A percentile compares a stretch with the other conserved stretches of the same genome.
phyloP scores from a whole-genome alignment of 192 early-diverging fungal species.

The Coemansia biformis region DNA sequence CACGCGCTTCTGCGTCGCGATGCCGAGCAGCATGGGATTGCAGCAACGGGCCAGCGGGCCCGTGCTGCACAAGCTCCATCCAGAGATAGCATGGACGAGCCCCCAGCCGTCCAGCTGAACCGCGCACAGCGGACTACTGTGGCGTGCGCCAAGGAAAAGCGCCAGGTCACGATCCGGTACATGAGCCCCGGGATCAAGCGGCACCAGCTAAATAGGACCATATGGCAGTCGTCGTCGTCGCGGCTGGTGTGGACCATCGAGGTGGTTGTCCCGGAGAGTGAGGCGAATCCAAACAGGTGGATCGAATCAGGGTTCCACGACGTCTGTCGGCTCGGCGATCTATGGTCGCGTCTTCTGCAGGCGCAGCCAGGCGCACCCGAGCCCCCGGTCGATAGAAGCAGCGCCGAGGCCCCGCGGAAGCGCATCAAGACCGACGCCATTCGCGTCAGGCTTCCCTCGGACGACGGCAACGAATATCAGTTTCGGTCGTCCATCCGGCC shows the following conservation, averaged over 20 bases:
- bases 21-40: slow-evolving; percentile 19
- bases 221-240: slow-evolving; percentile 23
- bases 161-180: slow-evolving; percentile 25
- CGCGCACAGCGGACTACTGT: slow-evolving; percentile 16
- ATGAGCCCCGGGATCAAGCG: slow-evolving; percentile 39
- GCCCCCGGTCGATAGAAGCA: background rate
- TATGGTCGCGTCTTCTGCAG: slow-evolving; percentile 23
- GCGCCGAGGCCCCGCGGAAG: slow-evolving; percentile 4
- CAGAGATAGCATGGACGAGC: slow-evolving; percentile 1
- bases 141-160: slow-evolving; percentile 14
- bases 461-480: slow-evolving; percentile 39
- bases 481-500: slow-evolving; percentile 19
- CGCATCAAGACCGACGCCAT: slow-evolving; percentile 7
- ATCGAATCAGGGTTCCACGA: slow-evolving; percentile 34
- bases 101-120: slow-evolving; percentile 1
- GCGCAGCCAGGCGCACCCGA: background rate
- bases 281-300: slow-evolving; percentile 6
- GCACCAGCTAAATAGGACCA: slow-evolving; percentile 25
- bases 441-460: slow-evolving; percentile 33
- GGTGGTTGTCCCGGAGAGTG: slow-evolving; percentile 17
- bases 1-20: slow-evolving; percentile 42
- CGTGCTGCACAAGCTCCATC: background rate
- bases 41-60: too few species aligned
- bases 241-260: slow-evolving; percentile 33
- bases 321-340: slow-evolving; percentile 20